These are phyloP conservation scores for Malus hybrid DNA, from an alignment of 331 rosid species.

Conservation along the genomic window DNA sequence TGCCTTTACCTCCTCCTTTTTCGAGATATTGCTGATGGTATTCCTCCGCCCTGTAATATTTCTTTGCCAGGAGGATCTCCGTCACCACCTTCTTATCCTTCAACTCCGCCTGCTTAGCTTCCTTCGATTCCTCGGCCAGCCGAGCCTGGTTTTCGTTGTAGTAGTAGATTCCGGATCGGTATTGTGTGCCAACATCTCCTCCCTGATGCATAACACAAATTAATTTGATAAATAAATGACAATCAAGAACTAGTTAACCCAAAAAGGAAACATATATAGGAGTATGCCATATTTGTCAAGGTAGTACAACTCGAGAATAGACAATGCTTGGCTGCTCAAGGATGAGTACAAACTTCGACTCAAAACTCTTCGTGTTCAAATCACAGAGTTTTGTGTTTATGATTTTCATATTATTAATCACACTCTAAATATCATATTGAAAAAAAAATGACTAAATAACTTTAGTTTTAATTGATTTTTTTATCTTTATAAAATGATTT, in stretches of 20 bases:
- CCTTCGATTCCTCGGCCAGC: constrained; percentile 70
- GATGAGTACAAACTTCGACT: too few species aligned
- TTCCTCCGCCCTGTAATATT: constrained; percentile 84
- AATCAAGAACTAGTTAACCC: too few species aligned
- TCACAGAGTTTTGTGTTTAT: too few species aligned
- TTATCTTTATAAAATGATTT: too few species aligned
- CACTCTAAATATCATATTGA: rapidly evolving
- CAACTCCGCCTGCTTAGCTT: constrained; percentile 53
- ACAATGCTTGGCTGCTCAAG: too few species aligned
- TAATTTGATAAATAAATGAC: too few species aligned
- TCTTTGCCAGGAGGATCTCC: constrained; percentile 76
- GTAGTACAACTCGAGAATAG: neutral
- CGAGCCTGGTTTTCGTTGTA: constrained; percentile 57
- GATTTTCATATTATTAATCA: too few species aligned
- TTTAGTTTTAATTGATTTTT: too few species aligned
- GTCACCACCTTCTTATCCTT: constrained; percentile 47
- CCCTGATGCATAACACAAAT: constrained; percentile 32
- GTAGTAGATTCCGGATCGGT: constrained; percentile 81
- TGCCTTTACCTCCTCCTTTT: constrained; percentile 64
- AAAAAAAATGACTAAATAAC: too few species aligned
- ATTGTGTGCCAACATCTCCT: constrained; percentile 71
- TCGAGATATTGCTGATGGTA: constrained; percentile 91
- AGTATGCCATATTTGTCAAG: too few species aligned
- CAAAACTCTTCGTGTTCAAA: too few species aligned
- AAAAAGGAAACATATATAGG: too few species aligned